Conservation (phyloP, 176 grass and related monocot species). For the Pontederia paniculata region DNA sequence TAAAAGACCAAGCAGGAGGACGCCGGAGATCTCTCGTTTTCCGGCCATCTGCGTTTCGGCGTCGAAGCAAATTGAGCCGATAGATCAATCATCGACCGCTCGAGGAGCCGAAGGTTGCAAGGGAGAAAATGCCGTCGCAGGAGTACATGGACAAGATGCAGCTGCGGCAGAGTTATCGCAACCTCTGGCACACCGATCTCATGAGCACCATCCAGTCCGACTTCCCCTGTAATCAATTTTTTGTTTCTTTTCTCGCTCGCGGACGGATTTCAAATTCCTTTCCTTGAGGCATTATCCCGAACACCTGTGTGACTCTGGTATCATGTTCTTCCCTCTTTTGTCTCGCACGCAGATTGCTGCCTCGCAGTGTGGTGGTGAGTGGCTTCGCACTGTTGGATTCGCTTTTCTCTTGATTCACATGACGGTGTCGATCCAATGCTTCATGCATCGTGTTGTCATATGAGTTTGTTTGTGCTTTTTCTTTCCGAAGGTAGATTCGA, state of each 20-base stretch:
- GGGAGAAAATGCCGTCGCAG: slow-evolving; percentile 44
- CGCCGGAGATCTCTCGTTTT: too few species aligned
- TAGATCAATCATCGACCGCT: too few species aligned
- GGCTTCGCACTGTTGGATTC: neutral
- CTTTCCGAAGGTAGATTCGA: too few species aligned
- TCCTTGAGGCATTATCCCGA: neutral
- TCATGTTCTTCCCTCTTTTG: neutral
- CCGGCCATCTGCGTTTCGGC: too few species aligned
- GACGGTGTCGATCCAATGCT: too few species aligned
- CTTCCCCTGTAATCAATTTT: slow-evolving; percentile 38
- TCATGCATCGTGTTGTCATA: too few species aligned
- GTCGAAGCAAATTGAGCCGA: too few species aligned
- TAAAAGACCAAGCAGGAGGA: too few species aligned
- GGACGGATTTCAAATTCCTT: neutral
- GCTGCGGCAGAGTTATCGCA: slow-evolving; percentile 79
- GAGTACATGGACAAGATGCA: slow-evolving; percentile 78
- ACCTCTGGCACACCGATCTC: slow-evolving; percentile 89
- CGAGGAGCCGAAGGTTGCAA: too few species aligned
- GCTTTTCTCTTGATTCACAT: too few species aligned
- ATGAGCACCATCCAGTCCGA: slow-evolving; percentile 54
- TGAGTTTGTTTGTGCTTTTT: too few species aligned
- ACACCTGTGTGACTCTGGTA: neutral
- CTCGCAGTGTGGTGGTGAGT: slow-evolving; percentile 85
- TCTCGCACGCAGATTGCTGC: slow-evolving; percentile 62
- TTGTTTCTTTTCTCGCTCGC: neutral